Evolutionary conservation across 164 flowering plant species (phyloP), one percentile per base, ranked within the genome.

Genomic region (Taxillus chinensis): DNA sequence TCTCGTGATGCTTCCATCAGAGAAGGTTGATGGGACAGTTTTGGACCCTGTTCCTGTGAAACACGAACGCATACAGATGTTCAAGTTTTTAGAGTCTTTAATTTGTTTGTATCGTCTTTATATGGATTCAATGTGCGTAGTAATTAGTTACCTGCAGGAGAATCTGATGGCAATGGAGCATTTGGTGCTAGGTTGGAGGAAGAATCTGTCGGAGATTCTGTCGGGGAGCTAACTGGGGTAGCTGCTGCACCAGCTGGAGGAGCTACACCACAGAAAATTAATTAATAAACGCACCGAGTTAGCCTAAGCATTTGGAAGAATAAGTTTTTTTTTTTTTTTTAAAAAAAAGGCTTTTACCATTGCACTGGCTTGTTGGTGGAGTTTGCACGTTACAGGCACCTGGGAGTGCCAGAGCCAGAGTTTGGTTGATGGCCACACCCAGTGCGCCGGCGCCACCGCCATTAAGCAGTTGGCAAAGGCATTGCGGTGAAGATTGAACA

Each of bases 341-440:
- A 6, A 43, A 43, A 43, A 7, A 27, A 1, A 7, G 11, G 12
- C 4, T 16, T n/a, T 66, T 66, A 79, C 87, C 79, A 16, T 70
- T 71, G 62, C 88, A 81, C 45, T 52, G 57, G 64, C 78, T 76
- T 39, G 64, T 67, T 10, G 83, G 77, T 1, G 88, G 88, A 70
- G 85, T 83, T 58, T 79, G 71, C n/a, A 83, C 79, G 37, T 73
- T 70, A 68, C 88, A 83, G n/a, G 70, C 74, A 39, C 53, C 67
- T 3, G 88, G 88, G 9, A 83, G 75, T 10, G 70, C 70, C 2
- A 83, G 65, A 17, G 85, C 83, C 0, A 63, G 79, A 7, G 81
- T 78, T 45, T 68, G 78, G 53, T 81, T 81, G 14, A 83, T 67
- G 8, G 42, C 55, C 9, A 81, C 15, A 8, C 87, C 87, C 39